These are phyloP conservation scores for Boletus vermiculosoides DNA, from an alignment of 768 basidiomycete genomes.

Conservation along the genomic window DNA sequence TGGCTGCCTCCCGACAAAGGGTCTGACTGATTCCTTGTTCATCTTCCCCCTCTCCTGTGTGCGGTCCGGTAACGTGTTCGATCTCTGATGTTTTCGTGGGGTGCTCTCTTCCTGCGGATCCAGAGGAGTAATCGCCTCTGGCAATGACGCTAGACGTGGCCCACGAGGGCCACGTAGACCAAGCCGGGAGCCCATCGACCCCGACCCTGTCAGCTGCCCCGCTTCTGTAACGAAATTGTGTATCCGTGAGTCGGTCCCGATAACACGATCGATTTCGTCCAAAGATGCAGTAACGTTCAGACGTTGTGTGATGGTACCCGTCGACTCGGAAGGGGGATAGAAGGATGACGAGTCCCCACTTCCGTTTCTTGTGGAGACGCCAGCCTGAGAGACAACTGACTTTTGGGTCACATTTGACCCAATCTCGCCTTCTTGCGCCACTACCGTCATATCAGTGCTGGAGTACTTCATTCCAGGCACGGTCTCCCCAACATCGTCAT, in stretches of 20 bases:
- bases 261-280: slow-evolving; percentile 30
- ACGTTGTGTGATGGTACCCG: slow-evolving; percentile 20
- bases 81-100: slow-evolving; percentile 20
- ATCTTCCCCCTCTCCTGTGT: slow-evolving; percentile 42
- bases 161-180: slow-evolving; percentile 23
- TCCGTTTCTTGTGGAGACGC: neutral
- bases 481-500: slow-evolving; percentile 20
- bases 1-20: slow-evolving; percentile 27
- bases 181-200: slow-evolving; percentile 17
- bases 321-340: slow-evolving; percentile 29
- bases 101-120: slow-evolving; percentile 23
- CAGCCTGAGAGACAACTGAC: slow-evolving; percentile 9
- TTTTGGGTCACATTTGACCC: slow-evolving; percentile 1
- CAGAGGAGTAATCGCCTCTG: slow-evolving; percentile 9
- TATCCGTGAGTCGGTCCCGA: slow-evolving; percentile 23
- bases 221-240: slow-evolving; percentile 26
- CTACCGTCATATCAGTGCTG: slow-evolving; percentile 26
- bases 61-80: slow-evolving; percentile 40
- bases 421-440: slow-evolving; percentile 21
- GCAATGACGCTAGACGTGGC: slow-evolving; percentile 18
- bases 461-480: slow-evolving; percentile 36
- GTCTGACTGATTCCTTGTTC: slow-evolving; percentile 14
- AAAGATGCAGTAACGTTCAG: slow-evolving; percentile 18
- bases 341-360: slow-evolving; percentile 25
- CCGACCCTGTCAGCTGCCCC: slow-evolving; percentile 13